These are phyloP conservation scores for Sugiyamaella japonica DNA, from an alignment of 1,139 yeast genomes.

Conservation along the genomic window DNA sequence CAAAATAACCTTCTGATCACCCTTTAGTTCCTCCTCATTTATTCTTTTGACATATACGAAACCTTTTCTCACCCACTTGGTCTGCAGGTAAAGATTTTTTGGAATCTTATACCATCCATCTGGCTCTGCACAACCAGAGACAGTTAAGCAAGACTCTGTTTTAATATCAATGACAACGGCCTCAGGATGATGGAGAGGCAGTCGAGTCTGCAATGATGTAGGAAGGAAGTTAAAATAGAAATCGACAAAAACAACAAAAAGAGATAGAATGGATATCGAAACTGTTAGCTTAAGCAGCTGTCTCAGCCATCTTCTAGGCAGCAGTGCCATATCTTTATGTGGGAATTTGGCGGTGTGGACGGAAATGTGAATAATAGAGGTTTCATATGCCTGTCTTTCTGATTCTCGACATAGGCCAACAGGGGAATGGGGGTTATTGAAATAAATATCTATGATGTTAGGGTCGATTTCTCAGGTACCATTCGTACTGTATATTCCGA, in stretches of 20 bases:
- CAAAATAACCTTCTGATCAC: constrained; percentile 33
- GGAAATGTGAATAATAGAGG: not conserved
- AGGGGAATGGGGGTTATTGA: no score
- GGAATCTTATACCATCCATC: constrained; percentile 39
- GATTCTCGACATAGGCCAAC: no score
- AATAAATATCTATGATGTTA: no score
- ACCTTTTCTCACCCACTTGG: constrained; percentile 37
- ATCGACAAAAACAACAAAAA: constrained; percentile 33
- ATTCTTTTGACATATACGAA: constrained; percentile 35
- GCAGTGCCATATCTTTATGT: constrained; percentile 13
- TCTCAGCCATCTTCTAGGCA: constrained; percentile 37
- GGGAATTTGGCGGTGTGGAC: not conserved
- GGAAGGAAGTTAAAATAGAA: constrained; percentile 39
- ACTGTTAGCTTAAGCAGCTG: constrained; percentile 31
- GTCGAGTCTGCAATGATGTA: constrained; percentile 34
- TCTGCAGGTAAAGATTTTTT: constrained; percentile 39
- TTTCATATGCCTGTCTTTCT: not conserved
- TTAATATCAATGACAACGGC: constrained; percentile 38
- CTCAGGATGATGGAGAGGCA: constrained; percentile 34
- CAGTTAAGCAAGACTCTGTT: constrained; percentile 34
- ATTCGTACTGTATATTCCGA: no score
- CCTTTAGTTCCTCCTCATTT: constrained; percentile 32
- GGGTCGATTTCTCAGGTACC: no score
- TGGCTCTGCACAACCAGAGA: constrained; percentile 31
- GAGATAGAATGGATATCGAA: constrained; percentile 25